Evolutionary conservation across 352 stramenopile species (phyloP).

Genomic region (Phytophthora crassamura): DNA sequence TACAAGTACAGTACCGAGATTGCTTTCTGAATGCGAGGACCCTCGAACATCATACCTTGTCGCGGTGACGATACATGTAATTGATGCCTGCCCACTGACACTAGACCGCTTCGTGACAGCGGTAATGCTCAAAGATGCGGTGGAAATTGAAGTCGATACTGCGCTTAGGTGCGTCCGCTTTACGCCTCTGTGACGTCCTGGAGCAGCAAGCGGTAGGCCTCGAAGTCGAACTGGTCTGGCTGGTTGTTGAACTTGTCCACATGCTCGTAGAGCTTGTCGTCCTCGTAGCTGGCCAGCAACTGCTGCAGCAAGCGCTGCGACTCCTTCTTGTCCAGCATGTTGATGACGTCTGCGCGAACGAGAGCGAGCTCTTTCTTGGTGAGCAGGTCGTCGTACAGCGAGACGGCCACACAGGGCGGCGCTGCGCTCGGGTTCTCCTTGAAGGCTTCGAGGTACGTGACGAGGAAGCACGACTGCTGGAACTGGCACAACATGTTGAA

Average conservation of each 20-base stretch:
- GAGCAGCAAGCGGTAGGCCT: slow-evolving; percentile 67
- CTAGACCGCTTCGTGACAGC: no score
- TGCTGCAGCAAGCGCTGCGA: slow-evolving; percentile 70
- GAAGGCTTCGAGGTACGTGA: slow-evolving; percentile 90
- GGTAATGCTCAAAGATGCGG: no score
- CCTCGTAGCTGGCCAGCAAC: slow-evolving; percentile 70
- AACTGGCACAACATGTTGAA: slow-evolving; percentile 92
- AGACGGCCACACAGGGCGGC: slow-evolving; percentile 83
- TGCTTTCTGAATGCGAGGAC: no score
- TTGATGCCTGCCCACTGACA: no score
- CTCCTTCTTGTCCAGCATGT: slow-evolving; percentile 88
- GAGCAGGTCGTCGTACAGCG: slow-evolving; percentile 79
- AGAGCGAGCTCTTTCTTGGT: slow-evolving; percentile 77
- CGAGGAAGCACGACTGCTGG: slow-evolving; percentile 88
- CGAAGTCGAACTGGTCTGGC: slow-evolving; percentile 87
- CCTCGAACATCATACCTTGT: no score
- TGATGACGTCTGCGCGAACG: slow-evolving; percentile 83
- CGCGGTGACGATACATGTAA: no score
- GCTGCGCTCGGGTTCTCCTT: slow-evolving; percentile 83
- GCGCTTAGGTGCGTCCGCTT: neutral
- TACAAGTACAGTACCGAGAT: no score
- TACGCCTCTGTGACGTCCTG: slow-evolving; percentile 27
- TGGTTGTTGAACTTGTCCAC: slow-evolving; percentile 90
- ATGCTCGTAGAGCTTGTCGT: slow-evolving; percentile 70
- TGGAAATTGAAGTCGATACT: no score